Evolutionary conservation across 768 basidiomycete genomes (phyloP), one percentile per base, ranked within the genome.

Genomic region (Pleurotus djamor): DNA sequence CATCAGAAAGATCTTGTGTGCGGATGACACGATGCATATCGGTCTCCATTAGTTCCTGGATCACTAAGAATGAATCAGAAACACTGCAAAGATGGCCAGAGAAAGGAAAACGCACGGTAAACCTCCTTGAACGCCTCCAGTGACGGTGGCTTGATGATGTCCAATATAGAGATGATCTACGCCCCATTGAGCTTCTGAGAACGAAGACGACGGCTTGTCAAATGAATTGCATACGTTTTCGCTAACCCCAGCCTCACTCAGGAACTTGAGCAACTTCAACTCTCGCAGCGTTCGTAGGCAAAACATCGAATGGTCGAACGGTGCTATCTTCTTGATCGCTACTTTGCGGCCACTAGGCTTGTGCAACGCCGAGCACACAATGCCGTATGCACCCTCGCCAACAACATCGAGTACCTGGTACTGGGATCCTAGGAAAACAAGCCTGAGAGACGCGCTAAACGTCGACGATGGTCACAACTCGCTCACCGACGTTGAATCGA

Each of bases 11-110:
- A 60, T 91, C 86, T 73, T 98, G 96, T 0, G 97, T 96, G 28
- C 93, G 83, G 66, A 99, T 98, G 49, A 99, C 97, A 57, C 96
- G 88, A 70, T 98, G 95, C 64, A 98, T 77, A 76, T 98, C 96
- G 0, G 94, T 96, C 74, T 97, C 96, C 72, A 96, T 86, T 63
- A 93, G 78, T 70, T 93, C 91, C 72, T 82, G 79, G 37, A 81
- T 74, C 57, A 56, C 45, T 47, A 17, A n/a, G 16, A 47, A 47
- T 17, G 21, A 7, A 47, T 47, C 45, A 79, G 71, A 61, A 79
- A 80, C n/a, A 7, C 14, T 7, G 6, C 16, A 32, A 7, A 38
- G 28, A 45, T 8, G 37, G 38, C 6, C 12, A n/a, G 14, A 32
- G 43, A 38, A 47, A 16, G 7, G n/a, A 7, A 17, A 83, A 83